These are phyloP conservation scores for Mycena galericulata DNA, from an alignment of 768 basidiomycete genomes.

Conservation along the genomic window DNA sequence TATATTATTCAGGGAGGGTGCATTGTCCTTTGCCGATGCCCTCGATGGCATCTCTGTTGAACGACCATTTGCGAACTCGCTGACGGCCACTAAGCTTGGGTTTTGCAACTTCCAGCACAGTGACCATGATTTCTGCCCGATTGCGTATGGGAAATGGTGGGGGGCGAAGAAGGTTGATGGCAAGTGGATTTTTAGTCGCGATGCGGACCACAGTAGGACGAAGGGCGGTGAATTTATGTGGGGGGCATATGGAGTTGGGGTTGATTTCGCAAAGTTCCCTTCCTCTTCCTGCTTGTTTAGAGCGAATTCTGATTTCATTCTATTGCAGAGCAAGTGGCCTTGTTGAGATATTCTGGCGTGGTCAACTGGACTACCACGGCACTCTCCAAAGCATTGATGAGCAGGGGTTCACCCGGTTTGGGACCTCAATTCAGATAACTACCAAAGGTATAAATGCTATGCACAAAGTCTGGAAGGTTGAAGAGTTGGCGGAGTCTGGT, in stretches of 20 bases:
- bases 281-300: background rate
- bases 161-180: too few species aligned
- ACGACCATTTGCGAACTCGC: background rate
- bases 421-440: background rate
- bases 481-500: background rate
- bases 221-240: too few species aligned
- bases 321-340: background rate
- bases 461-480: background rate
- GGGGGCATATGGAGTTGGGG: too few species aligned
- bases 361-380: background rate
- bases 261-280: background rate
- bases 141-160: background rate
- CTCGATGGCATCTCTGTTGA: slow-evolving; percentile 13
- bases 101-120: background rate
- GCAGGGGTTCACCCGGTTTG: background rate
- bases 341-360: background rate
- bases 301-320: background rate
- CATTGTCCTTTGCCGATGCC: slow-evolving; percentile 14
- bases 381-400: background rate
- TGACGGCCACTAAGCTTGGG: background rate
- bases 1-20: background rate
- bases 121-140: background rate
- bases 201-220: too few species aligned
- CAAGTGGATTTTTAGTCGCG: too few species aligned
- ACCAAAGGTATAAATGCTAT: background rate